Base-by-base conservation (phyloP, 2,329 filamentous ascomycete genomes). In the Fonsecaea erecta region DNA sequence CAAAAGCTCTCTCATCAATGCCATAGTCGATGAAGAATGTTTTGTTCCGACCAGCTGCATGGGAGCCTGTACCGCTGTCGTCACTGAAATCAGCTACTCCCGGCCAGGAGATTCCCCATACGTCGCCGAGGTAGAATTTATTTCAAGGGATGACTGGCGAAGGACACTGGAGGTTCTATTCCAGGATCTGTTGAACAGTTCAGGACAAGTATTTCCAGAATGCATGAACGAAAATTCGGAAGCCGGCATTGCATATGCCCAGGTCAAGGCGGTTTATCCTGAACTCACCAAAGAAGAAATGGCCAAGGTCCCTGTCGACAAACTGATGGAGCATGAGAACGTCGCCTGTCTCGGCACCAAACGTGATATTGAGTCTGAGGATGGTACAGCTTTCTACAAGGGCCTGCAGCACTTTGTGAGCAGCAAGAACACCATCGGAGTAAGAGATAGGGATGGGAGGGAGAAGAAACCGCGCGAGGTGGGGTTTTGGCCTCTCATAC, bases 1-100 rank as follows among this genome's bases (percentile, higher is more conserved):
- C 0, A 90, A 89, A 71, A 85, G 82, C 21, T 86, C 83, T 1
- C 77, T 88, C 0, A 87, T 89, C 73, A 89, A 89, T 70, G 86
- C 86, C 0, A 71, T 89, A 35, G 77, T 89, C 0, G 85, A 88
- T 32, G 84, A 89, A 69, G 85, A 88, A 67, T 78, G 82, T n/a
- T 75, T 85, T 16, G 79, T 80, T 0, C 81, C 83, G 0, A 86
- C 83, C 0, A 85, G 84, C 68, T 85, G 85, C 71, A 85, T 88
- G 81, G 77, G 84, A 30, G 86, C 86, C 0, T 88, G 86, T 63
- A 89, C 86, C 0, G 85, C 86, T 0, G 84, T 85, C 0, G 81
- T 87, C 0, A 89, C 86, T 0, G 86, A 89, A 70, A 80, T 89
- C 1, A 82, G 81, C 0, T 88, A 80, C 74, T 88, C 88, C 57